Evolutionary conservation across 305 asterid species (phyloP).

Genomic region (Fraxinus greggii): DNA sequence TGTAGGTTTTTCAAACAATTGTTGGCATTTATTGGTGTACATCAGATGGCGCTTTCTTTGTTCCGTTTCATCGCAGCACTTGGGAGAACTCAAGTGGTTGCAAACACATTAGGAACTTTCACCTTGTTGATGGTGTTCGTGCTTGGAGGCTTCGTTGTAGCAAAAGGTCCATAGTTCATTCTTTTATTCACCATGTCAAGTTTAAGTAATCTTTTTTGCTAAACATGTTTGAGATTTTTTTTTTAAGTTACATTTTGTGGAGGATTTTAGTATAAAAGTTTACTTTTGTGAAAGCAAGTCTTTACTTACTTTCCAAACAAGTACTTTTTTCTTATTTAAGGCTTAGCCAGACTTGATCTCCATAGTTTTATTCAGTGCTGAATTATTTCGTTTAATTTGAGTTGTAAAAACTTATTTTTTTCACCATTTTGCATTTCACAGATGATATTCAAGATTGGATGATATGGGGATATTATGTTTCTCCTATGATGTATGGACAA

Average conservation of each 20-base stretch:
- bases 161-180: slow-evolving; percentile 47
- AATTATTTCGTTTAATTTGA: background rate
- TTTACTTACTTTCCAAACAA: background rate
- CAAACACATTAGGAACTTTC: slow-evolving; percentile 67
- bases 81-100: slow-evolving; percentile 69
- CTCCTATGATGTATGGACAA: slow-evolving; percentile 94
- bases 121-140: slow-evolving; percentile 58
- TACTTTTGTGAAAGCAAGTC: background rate
- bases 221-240: background rate
- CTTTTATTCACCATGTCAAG: background rate
- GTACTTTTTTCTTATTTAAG: background rate
- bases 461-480: slow-evolving; percentile 78
- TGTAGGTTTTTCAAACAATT: slow-evolving; percentile 67
- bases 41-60: slow-evolving; percentile 74
- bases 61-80: slow-evolving; percentile 76
- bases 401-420: background rate
- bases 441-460: slow-evolving; percentile 70
- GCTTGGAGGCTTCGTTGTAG: slow-evolving; percentile 71
- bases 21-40: slow-evolving; percentile 58
- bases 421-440: slow-evolving; percentile 17
- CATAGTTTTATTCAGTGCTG: background rate
- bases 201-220: background rate
- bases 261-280: background rate
- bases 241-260: background rate
- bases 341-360: background rate